Evolutionary conservation across 257 asterid genomes (phyloP).

Genomic region (Salvia hispanica): DNA sequence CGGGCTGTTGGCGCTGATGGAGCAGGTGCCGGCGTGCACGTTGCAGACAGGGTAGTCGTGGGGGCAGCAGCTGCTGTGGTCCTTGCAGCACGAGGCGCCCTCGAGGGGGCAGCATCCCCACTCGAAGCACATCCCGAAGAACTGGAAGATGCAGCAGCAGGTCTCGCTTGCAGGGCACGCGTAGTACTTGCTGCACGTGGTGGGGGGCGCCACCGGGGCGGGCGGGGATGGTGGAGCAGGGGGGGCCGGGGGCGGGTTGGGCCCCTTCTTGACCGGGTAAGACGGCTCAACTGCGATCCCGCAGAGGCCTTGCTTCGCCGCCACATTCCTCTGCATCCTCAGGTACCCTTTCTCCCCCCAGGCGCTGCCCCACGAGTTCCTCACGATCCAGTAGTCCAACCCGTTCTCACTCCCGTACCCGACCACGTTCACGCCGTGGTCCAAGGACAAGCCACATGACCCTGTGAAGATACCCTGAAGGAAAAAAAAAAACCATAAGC

Average conservation of each 20-base stretch:
- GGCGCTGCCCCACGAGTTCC: constrained; percentile 73
- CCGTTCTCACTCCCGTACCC: constrained; percentile 71
- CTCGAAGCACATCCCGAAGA: constrained; percentile 42
- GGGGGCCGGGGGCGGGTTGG: constrained; percentile 76
- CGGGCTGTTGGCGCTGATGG: constrained; percentile 50
- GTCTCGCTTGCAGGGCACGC: constrained; percentile 63
- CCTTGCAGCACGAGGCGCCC: constrained; percentile 79
- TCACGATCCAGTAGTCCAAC: constrained; percentile 66
- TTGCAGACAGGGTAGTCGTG: constrained; percentile 81
- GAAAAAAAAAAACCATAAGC: not conserved
- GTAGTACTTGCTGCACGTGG: constrained; percentile 47
- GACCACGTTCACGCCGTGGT: constrained; percentile 75
- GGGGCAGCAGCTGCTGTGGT: constrained; percentile 80
- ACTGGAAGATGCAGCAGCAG: constrained; percentile 69
- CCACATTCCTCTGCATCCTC: constrained; percentile 67
- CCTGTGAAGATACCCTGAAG: constrained; percentile 73
- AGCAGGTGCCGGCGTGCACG: constrained; percentile 66
- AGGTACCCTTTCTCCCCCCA: constrained; percentile 87
- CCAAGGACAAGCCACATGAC: constrained; percentile 53
- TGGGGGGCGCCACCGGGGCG: constrained; percentile 54
- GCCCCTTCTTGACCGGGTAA: constrained; percentile 64
- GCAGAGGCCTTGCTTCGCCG: constrained; percentile 49
- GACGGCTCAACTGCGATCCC: constrained; percentile 76
- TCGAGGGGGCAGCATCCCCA: constrained; percentile 95
- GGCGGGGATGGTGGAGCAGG: constrained; percentile 59